A percentile compares a stretch with the other conserved stretches of the same genome.
Evolutionary conservation across 2,329 filamentous ascomycete genomes (phyloP).

Genomic region (Cladosporium sp.): DNA sequence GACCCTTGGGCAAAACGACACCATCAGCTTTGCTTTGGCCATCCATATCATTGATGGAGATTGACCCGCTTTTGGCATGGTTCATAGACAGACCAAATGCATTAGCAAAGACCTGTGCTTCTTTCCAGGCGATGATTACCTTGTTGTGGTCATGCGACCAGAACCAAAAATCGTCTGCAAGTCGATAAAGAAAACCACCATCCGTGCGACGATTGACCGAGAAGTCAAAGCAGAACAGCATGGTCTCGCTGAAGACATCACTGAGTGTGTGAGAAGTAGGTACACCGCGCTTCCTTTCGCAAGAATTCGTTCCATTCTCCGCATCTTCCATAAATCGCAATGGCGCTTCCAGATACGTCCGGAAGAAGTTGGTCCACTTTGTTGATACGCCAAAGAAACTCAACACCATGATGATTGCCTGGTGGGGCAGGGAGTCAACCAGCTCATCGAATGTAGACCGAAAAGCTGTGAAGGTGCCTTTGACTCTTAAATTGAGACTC

Average conservation of each 20-base stretch:
- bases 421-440: conserved; percentile 55
- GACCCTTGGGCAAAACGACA: conserved; percentile 46
- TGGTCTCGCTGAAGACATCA: conserved; percentile 55
- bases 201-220: conserved; percentile 56
- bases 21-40: conserved; percentile 9
- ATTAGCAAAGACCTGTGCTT: conserved; percentile 51
- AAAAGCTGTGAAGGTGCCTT: conserved; percentile 50
- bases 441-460: conserved; percentile 58
- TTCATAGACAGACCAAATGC: not conserved
- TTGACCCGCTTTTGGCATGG: not conserved
- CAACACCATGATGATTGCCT: conserved; percentile 55
- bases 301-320: conserved; percentile 14
- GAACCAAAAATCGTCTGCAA: conserved; percentile 66
- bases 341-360: conserved; percentile 55
- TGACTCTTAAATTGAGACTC: conserved; percentile 45
- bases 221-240: conserved; percentile 63
- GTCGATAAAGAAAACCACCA: conserved; percentile 55
- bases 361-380: conserved; percentile 57
- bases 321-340: conserved; percentile 56
- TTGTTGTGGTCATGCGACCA: conserved; percentile 52
- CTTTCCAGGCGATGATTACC: conserved; percentile 56
- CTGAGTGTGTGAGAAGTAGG: conserved; percentile 58
- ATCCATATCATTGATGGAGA: not conserved
- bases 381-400: conserved; percentile 56
- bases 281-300: conserved; percentile 50